phyloP scores from a whole-genome alignment of 2,329 filamentous ascomycete genomes.

The Paraphaeosphaeria minitans region DNA sequence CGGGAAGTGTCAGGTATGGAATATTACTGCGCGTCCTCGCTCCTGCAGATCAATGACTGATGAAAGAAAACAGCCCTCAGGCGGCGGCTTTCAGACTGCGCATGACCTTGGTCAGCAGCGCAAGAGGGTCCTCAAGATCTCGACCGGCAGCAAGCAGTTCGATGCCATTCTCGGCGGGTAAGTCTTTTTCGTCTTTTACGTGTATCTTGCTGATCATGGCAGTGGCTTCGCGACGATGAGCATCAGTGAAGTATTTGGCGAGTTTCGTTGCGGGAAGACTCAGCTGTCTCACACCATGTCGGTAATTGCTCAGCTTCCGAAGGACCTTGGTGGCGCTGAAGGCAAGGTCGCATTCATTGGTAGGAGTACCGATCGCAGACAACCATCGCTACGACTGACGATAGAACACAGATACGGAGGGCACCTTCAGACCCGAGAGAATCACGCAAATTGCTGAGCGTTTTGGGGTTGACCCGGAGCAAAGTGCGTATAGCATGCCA shows the following conservation, averaged over 20 bases:
- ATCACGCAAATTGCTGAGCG: slow-evolving; percentile 70
- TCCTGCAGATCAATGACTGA: slow-evolving; percentile 17
- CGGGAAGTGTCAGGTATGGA: slow-evolving; percentile 61
- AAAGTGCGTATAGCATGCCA: slow-evolving; percentile 19
- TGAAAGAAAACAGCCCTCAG: slow-evolving; percentile 54
- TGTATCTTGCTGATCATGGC: slow-evolving; percentile 18
- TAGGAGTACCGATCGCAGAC: slow-evolving; percentile 24
- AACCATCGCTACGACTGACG: slow-evolving; percentile 12
- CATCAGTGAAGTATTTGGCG: slow-evolving; percentile 68
- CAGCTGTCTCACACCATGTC: slow-evolving; percentile 72
- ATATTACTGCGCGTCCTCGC: neutral
- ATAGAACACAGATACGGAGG: slow-evolving; percentile 50
- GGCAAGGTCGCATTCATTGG: slow-evolving; percentile 73
- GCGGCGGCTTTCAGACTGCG: slow-evolving; percentile 68
- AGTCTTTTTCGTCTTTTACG: slow-evolving; percentile 11
- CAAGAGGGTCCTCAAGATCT: slow-evolving; percentile 67
- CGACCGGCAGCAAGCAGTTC: slow-evolving; percentile 72
- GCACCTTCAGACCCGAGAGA: slow-evolving; percentile 67
- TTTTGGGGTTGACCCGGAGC: slow-evolving; percentile 57
- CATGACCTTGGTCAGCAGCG: slow-evolving; percentile 67
- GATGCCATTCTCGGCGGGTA: slow-evolving; percentile 68
- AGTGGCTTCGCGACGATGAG: slow-evolving; percentile 73
- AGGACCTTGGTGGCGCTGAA: slow-evolving; percentile 68
- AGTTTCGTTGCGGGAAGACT: slow-evolving; percentile 71
- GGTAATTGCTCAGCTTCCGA: slow-evolving; percentile 64